These are phyloP conservation scores for Neckera pumila DNA, from an alignment of 225 moss, liverwort and hornwort species.

Conservation along the genomic window DNA sequence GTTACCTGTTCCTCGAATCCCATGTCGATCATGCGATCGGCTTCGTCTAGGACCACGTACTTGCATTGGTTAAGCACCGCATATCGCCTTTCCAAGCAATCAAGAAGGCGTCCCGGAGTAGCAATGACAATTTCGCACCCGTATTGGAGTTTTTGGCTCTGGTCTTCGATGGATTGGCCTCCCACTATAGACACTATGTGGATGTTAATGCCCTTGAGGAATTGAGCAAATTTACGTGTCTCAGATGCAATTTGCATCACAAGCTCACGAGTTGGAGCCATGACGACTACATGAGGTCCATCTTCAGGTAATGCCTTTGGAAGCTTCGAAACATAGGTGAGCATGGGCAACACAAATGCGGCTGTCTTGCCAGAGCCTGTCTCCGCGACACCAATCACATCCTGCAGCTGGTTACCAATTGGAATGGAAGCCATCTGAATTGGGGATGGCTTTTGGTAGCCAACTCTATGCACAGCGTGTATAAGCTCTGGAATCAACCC, in stretches of 20 bases:
- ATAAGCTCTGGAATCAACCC: slow-evolving; percentile 44
- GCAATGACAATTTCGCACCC: background rate
- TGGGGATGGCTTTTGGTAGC: slow-evolving; percentile 57
- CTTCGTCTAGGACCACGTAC: slow-evolving; percentile 65
- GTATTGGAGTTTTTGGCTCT: background rate
- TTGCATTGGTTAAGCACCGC: background rate
- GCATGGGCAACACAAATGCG: slow-evolving; percentile 64
- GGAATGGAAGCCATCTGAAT: slow-evolving; percentile 81
- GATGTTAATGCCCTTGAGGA: background rate
- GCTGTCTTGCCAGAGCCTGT: slow-evolving; percentile 65
- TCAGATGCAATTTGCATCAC: background rate
- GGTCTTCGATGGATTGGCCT: background rate
- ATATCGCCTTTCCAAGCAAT: background rate
- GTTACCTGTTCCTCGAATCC: slow-evolving; percentile 65
- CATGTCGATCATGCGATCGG: slow-evolving; percentile 75
- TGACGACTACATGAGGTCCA: background rate
- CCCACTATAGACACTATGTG: background rate
- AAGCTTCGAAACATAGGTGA: slow-evolving; percentile 50
- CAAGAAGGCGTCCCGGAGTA: background rate
- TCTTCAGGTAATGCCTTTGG: background rate
- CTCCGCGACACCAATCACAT: slow-evolving; percentile 65
- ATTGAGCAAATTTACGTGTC: background rate
- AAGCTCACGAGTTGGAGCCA: background rate
- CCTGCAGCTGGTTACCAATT: slow-evolving; percentile 54
- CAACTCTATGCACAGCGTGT: slow-evolving; percentile 39